Conservation (phyloP, 2,329 filamentous ascomycete genomes). For the Aspergillus ustus region DNA sequence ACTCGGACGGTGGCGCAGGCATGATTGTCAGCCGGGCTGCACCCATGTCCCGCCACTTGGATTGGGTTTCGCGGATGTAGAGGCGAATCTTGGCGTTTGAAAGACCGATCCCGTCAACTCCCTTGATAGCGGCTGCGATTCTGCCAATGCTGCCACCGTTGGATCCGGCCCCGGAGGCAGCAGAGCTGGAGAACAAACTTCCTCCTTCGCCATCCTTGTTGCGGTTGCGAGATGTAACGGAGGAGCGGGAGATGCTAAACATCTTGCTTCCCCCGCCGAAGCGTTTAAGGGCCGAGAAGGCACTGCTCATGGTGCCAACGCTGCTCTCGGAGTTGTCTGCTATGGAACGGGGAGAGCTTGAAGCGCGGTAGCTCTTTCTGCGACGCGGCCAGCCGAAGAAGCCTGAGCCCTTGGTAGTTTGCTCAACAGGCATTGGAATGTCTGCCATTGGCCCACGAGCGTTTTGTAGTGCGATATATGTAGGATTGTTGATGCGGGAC, state of each 20-base stretch:
- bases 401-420: slow-evolving; percentile 44
- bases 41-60: slow-evolving; percentile 91
- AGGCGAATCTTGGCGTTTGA: slow-evolving; percentile 81
- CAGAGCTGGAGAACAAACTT: slow-evolving; percentile 65
- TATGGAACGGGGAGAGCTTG: slow-evolving; percentile 59
- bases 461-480: slow-evolving; percentile 78
- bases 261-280: slow-evolving; percentile 73
- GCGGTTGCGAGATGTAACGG: slow-evolving; percentile 61
- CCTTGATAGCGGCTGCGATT: slow-evolving; percentile 52
- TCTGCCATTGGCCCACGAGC: slow-evolving; percentile 65
- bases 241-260: slow-evolving; percentile 84
- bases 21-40: slow-evolving; percentile 82
- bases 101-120: slow-evolving; percentile 66
- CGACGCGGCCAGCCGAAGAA: slow-evolving; percentile 58
- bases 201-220: slow-evolving; percentile 48
- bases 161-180: slow-evolving; percentile 54
- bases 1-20: slow-evolving; percentile 51
- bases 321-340: slow-evolving; percentile 73
- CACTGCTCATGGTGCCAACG: slow-evolving; percentile 75
- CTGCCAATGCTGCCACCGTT: slow-evolving; percentile 60
- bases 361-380: slow-evolving; percentile 61
- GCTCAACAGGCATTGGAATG: slow-evolving; percentile 58
- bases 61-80: slow-evolving; percentile 74
- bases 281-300: slow-evolving; percentile 76
- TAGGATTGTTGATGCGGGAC: slow-evolving; percentile 88